Conservation (phyloP, 257 asterid genomes). For the Solanum clarkiae region DNA sequence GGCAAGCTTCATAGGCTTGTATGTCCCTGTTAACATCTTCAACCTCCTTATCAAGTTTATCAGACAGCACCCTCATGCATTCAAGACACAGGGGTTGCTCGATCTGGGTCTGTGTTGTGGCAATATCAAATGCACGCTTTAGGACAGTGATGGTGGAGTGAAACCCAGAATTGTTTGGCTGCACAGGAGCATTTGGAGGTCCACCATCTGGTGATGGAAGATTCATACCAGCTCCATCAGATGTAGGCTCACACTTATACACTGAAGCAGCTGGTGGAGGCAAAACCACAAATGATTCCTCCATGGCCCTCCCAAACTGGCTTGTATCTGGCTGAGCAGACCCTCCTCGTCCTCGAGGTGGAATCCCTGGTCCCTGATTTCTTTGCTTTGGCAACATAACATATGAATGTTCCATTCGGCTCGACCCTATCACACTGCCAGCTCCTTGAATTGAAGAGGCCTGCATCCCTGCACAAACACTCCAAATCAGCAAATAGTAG, state of each 20-base stretch:
- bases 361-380: slow-evolving; percentile 48
- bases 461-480: slow-evolving; percentile 55
- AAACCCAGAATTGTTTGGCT: slow-evolving; percentile 72
- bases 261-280: slow-evolving; percentile 99
- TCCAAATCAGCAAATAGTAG: slow-evolving; percentile 8
- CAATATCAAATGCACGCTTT: slow-evolving; percentile 90
- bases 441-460: slow-evolving; percentile 59
- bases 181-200: slow-evolving; percentile 25
- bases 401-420: slow-evolving; percentile 76
- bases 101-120: slow-evolving; percentile 79
- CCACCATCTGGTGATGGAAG: slow-evolving; percentile 53
- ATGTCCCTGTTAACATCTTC: slow-evolving; percentile 84
- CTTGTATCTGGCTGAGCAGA: slow-evolving; percentile 37
- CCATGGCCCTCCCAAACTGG: slow-evolving; percentile 78
- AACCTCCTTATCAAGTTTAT: slow-evolving; percentile 95
- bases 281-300: slow-evolving; percentile 89
- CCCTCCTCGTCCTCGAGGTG: slow-evolving; percentile 67
- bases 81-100: slow-evolving; percentile 96
- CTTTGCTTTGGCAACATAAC: slow-evolving; percentile 85
- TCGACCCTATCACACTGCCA: slow-evolving; percentile 51
- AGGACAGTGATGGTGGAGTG: slow-evolving; percentile 80
- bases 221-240: slow-evolving; percentile 54
- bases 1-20: slow-evolving; percentile 81
- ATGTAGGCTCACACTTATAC: slow-evolving; percentile 59
- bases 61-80: slow-evolving; percentile 90